phyloP scores from a whole-genome alignment of 1,284 basidiomycete genomes.

The Ceratorhiza oryzae-sativae region DNA sequence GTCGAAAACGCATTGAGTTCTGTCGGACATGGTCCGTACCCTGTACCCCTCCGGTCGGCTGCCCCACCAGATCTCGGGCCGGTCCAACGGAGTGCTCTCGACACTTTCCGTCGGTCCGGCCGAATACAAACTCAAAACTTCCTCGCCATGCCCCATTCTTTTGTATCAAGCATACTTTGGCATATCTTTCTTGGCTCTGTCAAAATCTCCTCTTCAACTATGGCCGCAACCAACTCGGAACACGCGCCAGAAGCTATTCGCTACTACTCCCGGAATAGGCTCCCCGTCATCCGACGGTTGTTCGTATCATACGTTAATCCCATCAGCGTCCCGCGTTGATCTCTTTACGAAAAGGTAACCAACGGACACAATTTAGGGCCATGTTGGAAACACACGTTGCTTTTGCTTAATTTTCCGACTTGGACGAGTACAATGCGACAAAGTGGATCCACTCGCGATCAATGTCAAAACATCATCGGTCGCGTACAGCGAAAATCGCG shows the following conservation, averaged over 20 bases:
- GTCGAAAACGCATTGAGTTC: constrained; percentile 62
- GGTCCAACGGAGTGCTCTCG: constrained; percentile 59
- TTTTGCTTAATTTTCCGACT: constrained; percentile 10
- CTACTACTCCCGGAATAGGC: constrained; percentile 38
- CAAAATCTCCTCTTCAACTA: constrained; percentile 53
- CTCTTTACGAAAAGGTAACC: constrained; percentile 54
- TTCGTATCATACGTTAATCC: constrained; percentile 48
- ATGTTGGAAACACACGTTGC: constrained; percentile 50
- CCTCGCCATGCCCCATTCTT: constrained; percentile 43
- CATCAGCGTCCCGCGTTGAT: constrained; percentile 56
- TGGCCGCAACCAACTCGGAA: constrained; percentile 58
- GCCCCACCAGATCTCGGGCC: constrained; percentile 58
- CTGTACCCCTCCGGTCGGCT: constrained; percentile 60
- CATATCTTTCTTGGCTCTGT: not conserved
- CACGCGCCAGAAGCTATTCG: constrained; percentile 53
- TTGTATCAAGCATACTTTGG: constrained; percentile 33
- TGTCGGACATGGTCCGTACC: constrained; percentile 59
- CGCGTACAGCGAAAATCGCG: too few species aligned
- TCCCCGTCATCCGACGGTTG: constrained; percentile 1
- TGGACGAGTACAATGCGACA: not conserved
- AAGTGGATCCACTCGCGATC: not conserved
- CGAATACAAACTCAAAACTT: not conserved
- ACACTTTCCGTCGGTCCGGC: constrained; percentile 45
- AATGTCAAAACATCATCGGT: not conserved
- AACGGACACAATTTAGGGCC: too few species aligned